A percentile compares a stretch with the other conserved stretches of the same genome.
Evolutionary conservation across 2,329 filamentous ascomycete genomes (phyloP).

Genomic region (Stagonosporopsis cucurbitacearum): DNA sequence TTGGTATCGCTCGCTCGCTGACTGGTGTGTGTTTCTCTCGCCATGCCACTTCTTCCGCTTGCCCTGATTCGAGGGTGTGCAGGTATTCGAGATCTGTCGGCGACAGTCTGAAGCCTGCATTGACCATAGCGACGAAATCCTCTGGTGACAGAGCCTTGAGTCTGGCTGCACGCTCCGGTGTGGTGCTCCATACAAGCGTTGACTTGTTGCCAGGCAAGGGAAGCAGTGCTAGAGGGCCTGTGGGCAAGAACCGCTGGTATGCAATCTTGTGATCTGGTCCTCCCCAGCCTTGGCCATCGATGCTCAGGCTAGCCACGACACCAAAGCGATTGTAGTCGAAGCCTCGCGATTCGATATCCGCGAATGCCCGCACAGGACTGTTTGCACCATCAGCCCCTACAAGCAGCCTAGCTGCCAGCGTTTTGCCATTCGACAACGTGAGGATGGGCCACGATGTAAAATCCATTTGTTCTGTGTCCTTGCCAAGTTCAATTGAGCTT

Average conservation of each 20-base stretch:
- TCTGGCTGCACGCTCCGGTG: conserved; percentile 75
- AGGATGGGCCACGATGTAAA: conserved; percentile 88
- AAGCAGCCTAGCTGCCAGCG: conserved; percentile 80
- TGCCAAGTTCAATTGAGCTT: conserved; percentile 77
- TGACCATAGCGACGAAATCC: conserved; percentile 87
- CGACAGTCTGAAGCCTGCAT: conserved; percentile 86
- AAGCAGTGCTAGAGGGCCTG: conserved; percentile 88
- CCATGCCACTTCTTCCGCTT: conserved; percentile 84
- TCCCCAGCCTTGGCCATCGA: conserved; percentile 61
- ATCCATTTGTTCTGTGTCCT: conserved; percentile 70
- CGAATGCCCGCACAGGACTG: conserved; percentile 88
- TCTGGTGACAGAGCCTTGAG: conserved; percentile 75
- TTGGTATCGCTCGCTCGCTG: conserved; percentile 62
- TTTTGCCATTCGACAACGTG: conserved; percentile 69
- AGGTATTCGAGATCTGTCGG: conserved; percentile 83
- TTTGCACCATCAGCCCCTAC: conserved; percentile 95
- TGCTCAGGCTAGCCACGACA: conserved; percentile 83
- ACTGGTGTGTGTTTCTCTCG: conserved; percentile 72
- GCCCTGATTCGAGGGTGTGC: conserved; percentile 64
- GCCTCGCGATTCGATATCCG: conserved; percentile 81
- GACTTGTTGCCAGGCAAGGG: conserved; percentile 84
- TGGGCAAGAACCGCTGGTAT: conserved; percentile 94
- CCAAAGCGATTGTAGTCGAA: conserved; percentile 95
- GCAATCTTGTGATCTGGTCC: conserved; percentile 68
- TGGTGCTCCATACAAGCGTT: conserved; percentile 94